Evolutionary conservation across 2,329 filamentous ascomycete species (phyloP).

Genomic region (Akanthomyces muscarius): DNA sequence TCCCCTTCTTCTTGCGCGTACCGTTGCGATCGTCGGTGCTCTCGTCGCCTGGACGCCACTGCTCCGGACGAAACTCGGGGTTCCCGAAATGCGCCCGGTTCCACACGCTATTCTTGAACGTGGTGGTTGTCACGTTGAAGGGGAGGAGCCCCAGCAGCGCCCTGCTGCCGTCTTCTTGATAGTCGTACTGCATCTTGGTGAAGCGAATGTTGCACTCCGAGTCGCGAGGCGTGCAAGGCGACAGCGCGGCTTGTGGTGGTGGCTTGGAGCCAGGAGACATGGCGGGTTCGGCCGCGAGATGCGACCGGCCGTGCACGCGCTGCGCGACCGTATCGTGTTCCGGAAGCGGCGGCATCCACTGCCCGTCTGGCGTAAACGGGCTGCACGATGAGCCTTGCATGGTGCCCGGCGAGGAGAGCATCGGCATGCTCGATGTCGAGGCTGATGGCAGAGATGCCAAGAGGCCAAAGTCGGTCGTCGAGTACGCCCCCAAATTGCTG

Average conservation of each 20-base stretch:
- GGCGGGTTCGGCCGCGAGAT: background rate
- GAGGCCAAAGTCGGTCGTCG: conserved; percentile 39
- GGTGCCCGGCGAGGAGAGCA: conserved; percentile 5
- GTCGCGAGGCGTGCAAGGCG: background rate
- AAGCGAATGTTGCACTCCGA: conserved; percentile 42
- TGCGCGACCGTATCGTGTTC: background rate
- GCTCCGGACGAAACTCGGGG: conserved; percentile 46
- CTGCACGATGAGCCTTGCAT: background rate
- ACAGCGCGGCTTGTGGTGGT: background rate
- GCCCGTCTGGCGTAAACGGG: background rate
- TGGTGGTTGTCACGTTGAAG: conserved; percentile 42
- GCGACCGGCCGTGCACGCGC: background rate
- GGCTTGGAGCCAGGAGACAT: background rate
- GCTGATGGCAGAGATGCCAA: conserved; percentile 30
- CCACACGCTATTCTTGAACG: conserved; percentile 64
- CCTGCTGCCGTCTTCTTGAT: conserved; percentile 42
- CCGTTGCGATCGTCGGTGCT: conserved; percentile 27
- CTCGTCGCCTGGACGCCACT: conserved; percentile 41
- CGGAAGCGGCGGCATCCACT: conserved; percentile 10
- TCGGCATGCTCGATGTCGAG: conserved; percentile 36
- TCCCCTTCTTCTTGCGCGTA: conserved; percentile 12
- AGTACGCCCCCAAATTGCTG: conserved; percentile 37
- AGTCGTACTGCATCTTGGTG: conserved; percentile 44
- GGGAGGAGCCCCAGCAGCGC: conserved; percentile 28
- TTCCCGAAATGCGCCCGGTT: conserved; percentile 66